These are phyloP conservation scores for Podospora bellae-mahoneyi DNA, from an alignment of 495 filamentous ascomycete species.

Conservation along the genomic window DNA sequence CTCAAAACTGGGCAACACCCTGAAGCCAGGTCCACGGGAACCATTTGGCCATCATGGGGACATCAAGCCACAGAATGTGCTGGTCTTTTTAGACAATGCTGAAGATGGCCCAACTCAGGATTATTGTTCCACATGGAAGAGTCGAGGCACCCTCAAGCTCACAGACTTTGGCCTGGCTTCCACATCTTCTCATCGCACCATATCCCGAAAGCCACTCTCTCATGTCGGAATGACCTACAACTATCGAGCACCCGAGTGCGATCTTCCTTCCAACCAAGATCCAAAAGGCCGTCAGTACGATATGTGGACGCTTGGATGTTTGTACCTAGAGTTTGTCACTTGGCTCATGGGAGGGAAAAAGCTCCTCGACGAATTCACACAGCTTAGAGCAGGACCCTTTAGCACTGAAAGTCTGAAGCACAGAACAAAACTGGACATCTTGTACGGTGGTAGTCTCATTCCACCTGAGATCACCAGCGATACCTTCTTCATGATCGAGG, in stretches of 20 bases:
- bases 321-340: slow-evolving; percentile 33
- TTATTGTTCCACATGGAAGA: no score
- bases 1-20: not conserved
- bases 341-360: slow-evolving; percentile 17
- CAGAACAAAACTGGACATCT: not conserved
- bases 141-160: slow-evolving; percentile 16
- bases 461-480: not conserved
- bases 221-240: slow-evolving; percentile 8
- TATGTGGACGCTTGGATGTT: slow-evolving; percentile 34
- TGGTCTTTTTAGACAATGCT: slow-evolving; percentile 18
- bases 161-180: slow-evolving; percentile 27
- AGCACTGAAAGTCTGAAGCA: not conserved
- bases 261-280: slow-evolving; percentile 12
- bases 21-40: slow-evolving; percentile 14
- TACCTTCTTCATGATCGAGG: not conserved
- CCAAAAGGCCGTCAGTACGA: slow-evolving; percentile 23
- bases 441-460: not conserved
- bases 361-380: not conserved
- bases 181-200: slow-evolving; percentile 8
- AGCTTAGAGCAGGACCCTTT: not conserved
- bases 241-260: slow-evolving; percentile 28
- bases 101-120: no score
- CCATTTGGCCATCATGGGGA: slow-evolving; percentile 26
- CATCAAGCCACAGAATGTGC: slow-evolving; percentile 30
- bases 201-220: not conserved